These are phyloP conservation scores for Elaeis guineensis DNA, from an alignment of 176 grass and related monocot genomes.

Conservation along the genomic window DNA sequence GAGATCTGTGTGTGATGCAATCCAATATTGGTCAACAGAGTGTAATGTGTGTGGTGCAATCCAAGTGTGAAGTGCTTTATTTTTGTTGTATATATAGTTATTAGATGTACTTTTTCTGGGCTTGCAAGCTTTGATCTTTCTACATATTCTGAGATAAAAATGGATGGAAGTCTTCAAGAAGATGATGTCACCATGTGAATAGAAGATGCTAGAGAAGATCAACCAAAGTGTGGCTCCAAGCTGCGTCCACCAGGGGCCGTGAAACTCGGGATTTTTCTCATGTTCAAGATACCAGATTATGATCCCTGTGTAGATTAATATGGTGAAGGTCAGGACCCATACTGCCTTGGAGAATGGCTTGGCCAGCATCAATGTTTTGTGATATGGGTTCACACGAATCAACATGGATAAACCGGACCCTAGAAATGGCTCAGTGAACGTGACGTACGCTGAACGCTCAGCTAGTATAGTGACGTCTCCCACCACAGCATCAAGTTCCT, in stretches of 20 bases:
- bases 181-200: slow-evolving; percentile 5
- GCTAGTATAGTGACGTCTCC: slow-evolving; percentile 28
- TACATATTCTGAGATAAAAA: too few species aligned
- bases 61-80: too few species aligned
- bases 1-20: too few species aligned
- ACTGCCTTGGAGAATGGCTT: slow-evolving; percentile 14
- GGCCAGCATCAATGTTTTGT: slow-evolving; percentile 1
- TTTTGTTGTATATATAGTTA: too few species aligned
- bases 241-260: slow-evolving; percentile 1
- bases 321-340: slow-evolving; percentile 14
- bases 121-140: too few species aligned
- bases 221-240: slow-evolving; percentile 24
- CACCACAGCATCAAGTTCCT: slow-evolving; percentile 26
- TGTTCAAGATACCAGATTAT: slow-evolving; percentile 20
- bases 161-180: too few species aligned
- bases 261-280: slow-evolving; percentile 7
- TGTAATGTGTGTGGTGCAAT: too few species aligned
- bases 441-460: background rate
- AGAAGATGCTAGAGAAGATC: slow-evolving; percentile 17
- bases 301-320: background rate
- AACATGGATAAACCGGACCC: slow-evolving; percentile 26
- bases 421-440: slow-evolving; percentile 25
- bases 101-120: too few species aligned
- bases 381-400: background rate
- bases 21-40: too few species aligned